Base-by-base conservation (phyloP, 1,284 basidiomycete genomes). In the Dichomitus squalens region DNA sequence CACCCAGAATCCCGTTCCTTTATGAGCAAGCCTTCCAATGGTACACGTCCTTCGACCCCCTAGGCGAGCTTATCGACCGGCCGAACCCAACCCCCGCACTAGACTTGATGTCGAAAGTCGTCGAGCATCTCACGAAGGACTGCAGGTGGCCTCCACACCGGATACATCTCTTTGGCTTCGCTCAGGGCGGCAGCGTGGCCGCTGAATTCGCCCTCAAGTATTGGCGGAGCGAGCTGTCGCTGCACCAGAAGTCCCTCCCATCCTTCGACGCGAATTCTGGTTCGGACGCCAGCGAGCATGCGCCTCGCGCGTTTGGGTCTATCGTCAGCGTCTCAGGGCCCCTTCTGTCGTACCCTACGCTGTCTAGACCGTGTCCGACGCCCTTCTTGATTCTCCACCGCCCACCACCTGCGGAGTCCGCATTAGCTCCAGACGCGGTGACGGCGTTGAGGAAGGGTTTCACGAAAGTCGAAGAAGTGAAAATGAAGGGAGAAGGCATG, bases 121-220 rank as follows among this genome's bases (percentile, higher is more conserved):
- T 93, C 53, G 69, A 75, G 8, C 79, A 90, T 63, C 81, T 96
- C 48, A 77, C 76, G 5, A 62, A 71, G 2, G 77, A 80, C 35
- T 90, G 88, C 62, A 67, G 75, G 0, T 96, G 95, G 95, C 74
- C 82, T 0, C 65, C 79, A 0, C 64, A 81, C 5, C 77, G 82
- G 18, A 88, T 97, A 20, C 94, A 97, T 70, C 68, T 96, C 12
- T 93, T 96, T 64, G 95, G 95, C 4, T 97, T 94, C 66, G 93
- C 84, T 0, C 95, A 97, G 72, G 95, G 95, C 0, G 95, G 93
- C 0, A 92, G 81, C 27, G 83, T 93, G 34, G 91, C 85, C 2
- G 81, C 83, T 1, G 93, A 97, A 71, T 77, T 87, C 31, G 81
- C 77, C 14, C 64, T 90, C 48, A 66, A 73, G 25, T 79, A 76